Percentiles rank a stretch among this genome's conserved stretches.
phyloP scores from a whole-genome alignment of 257 asterid species.

The Paraleonurus japonicus region DNA sequence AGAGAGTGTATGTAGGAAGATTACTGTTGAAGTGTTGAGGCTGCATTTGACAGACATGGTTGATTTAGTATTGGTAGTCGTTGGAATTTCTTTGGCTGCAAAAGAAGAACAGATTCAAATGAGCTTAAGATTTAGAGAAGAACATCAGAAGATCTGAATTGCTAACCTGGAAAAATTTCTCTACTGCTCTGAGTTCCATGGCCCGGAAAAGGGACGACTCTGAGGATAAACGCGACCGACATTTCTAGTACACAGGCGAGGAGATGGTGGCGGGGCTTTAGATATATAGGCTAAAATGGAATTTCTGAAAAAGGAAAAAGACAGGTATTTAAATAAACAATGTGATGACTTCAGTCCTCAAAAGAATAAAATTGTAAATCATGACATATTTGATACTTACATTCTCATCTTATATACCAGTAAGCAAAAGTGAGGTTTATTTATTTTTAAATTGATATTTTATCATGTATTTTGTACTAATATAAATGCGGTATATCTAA shows the following conservation, averaged over 20 bases:
- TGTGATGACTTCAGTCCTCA: too few species aligned
- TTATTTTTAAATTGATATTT: too few species aligned
- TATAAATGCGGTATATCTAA: too few species aligned
- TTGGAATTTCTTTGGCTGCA: not conserved
- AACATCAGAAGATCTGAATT: not conserved
- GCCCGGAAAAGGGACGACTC: not conserved
- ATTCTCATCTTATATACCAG: too few species aligned
- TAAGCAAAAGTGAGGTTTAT: too few species aligned
- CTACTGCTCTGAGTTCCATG: not conserved
- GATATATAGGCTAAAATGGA: not conserved
- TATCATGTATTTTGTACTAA: too few species aligned
- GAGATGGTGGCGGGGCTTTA: not conserved
- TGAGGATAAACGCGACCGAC: not conserved
- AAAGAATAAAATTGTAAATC: too few species aligned
- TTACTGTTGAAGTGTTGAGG: not conserved
- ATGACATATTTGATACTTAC: too few species aligned
- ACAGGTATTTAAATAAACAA: too few species aligned
- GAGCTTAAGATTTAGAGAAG: not conserved
- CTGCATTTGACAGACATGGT: not conserved
- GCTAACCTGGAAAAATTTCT: not conserved
- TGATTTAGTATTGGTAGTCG: not conserved
- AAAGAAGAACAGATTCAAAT: not conserved
- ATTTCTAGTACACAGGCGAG: not conserved
- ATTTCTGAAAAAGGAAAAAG: too few species aligned
- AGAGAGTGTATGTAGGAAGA: too few species aligned